A percentile compares a stretch with the other conserved stretches of the same genome.
Conservation (phyloP, 2,329 filamentous ascomycete genomes). For the Trichophyton mentagrophytes region DNA sequence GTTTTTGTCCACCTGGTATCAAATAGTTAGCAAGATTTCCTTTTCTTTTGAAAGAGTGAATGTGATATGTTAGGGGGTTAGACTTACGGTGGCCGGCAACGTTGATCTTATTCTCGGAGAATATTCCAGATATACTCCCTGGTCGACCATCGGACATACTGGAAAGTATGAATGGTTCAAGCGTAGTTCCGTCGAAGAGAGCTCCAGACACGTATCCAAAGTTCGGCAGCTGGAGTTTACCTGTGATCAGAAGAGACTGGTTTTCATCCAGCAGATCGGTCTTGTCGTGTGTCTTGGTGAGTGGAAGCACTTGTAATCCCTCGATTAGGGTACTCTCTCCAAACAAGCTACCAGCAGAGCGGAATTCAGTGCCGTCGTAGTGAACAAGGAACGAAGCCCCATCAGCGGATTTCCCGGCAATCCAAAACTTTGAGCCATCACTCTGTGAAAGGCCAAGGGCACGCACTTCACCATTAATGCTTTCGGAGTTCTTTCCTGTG, state of each 20-base stretch:
- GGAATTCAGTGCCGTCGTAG: slow-evolving; percentile 63
- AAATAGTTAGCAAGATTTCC: slow-evolving; percentile 8
- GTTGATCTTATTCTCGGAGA: slow-evolving; percentile 68
- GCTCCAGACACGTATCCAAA: slow-evolving; percentile 77
- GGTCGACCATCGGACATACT: slow-evolving; percentile 50
- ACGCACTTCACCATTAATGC: slow-evolving; percentile 66
- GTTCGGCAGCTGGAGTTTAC: slow-evolving; percentile 58
- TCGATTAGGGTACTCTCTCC: slow-evolving; percentile 55
- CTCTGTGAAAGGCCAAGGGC: slow-evolving; percentile 61
- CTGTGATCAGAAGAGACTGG: slow-evolving; percentile 71
- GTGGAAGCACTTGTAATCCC: slow-evolving; percentile 66
- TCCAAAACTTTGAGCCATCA: slow-evolving; percentile 66
- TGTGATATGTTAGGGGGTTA: neutral
- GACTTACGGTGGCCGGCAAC: slow-evolving; percentile 53
- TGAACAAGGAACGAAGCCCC: slow-evolving; percentile 68
- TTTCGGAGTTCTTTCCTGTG: slow-evolving; percentile 38
- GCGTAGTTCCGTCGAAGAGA: slow-evolving; percentile 69
- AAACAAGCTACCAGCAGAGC: slow-evolving; percentile 50
- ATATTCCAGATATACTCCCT: slow-evolving; percentile 68
- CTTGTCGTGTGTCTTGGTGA: slow-evolving; percentile 54
- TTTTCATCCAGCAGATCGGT: slow-evolving; percentile 51
- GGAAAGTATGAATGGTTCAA: slow-evolving; percentile 70
- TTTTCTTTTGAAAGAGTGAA: neutral
- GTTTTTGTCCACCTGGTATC: slow-evolving; percentile 26
- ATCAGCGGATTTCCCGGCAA: slow-evolving; percentile 57